Percentiles rank a stretch among this genome's conserved stretches.
Evolutionary conservation across 225 moss, liverwort and hornwort species (phyloP).

Genomic region (Polytrichum formosum): DNA sequence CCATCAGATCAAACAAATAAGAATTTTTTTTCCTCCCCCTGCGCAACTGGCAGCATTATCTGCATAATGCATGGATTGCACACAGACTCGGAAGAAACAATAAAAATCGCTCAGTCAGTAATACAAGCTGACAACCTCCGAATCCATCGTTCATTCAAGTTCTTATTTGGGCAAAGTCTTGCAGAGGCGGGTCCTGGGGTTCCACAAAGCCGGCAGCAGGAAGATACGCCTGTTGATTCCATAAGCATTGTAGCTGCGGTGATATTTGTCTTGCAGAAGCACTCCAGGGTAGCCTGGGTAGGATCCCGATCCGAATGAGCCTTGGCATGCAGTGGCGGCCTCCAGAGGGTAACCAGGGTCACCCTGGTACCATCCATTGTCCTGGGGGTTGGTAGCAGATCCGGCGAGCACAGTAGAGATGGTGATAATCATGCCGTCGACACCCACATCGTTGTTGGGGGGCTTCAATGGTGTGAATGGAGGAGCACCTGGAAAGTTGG

Average conservation of each 20-base stretch:
- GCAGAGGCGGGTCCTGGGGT: slow-evolving; percentile 30
- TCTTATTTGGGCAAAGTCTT: not conserved
- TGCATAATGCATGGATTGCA: too few species aligned
- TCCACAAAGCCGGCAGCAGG: slow-evolving; percentile 33
- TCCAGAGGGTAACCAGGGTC: slow-evolving; percentile 7
- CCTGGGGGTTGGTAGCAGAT: slow-evolving; percentile 10
- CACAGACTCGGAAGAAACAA: too few species aligned
- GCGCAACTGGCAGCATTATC: too few species aligned
- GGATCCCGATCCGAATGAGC: slow-evolving; percentile 10
- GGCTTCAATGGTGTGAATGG: slow-evolving; percentile 6
- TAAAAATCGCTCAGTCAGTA: too few species aligned
- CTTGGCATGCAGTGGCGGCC: slow-evolving; percentile 12
- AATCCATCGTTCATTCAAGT: too few species aligned
- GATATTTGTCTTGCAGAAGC: slow-evolving; percentile 12
- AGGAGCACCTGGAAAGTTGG: slow-evolving; percentile 7
- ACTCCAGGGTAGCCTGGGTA: slow-evolving; percentile 19
- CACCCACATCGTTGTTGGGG: slow-evolving; percentile 13
- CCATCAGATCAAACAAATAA: too few species aligned
- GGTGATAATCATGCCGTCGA: slow-evolving; percentile 13
- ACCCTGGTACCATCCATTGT: slow-evolving; percentile 15
- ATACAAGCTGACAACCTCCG: too few species aligned
- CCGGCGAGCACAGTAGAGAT: slow-evolving; percentile 9
- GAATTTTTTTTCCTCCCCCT: too few species aligned
- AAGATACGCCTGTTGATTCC: slow-evolving; percentile 24
- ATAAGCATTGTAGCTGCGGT: slow-evolving; percentile 40